phyloP scores from a whole-genome alignment of 208 protist species.

The Acanthamoeba healyi region DNA sequence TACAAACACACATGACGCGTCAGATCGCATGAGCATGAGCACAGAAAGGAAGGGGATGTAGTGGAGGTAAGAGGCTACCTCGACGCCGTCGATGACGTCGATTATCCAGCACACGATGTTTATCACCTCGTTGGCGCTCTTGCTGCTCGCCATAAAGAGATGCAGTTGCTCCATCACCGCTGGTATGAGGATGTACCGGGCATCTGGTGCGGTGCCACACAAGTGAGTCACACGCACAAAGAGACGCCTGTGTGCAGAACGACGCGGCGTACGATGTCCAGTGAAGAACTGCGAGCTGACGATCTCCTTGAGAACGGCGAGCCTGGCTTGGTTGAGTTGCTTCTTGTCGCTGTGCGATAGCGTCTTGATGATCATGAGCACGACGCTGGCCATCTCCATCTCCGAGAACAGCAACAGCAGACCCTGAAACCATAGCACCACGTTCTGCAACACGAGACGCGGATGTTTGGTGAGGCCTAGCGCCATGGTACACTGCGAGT shows the following conservation, averaged over 20 bases:
- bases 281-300: slow-evolving; percentile 29
- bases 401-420: slow-evolving; percentile 72
- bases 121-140: not conserved
- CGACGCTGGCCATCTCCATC: slow-evolving; percentile 61
- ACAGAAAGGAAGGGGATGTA: not conserved
- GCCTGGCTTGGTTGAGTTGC: slow-evolving; percentile 48
- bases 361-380: slow-evolving; percentile 40
- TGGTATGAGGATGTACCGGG: slow-evolving; percentile 22
- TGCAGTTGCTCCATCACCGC: slow-evolving; percentile 14
- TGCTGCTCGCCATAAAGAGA: not conserved
- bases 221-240: not conserved
- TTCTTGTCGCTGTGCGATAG: slow-evolving; percentile 70
- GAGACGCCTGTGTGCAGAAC: no score
- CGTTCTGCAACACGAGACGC: slow-evolving; percentile 23
- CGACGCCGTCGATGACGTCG: not conserved
- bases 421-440: slow-evolving; percentile 76
- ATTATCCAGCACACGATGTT: not conserved
- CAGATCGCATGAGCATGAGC: not conserved
- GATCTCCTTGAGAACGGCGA: slow-evolving; percentile 26
- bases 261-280: not conserved
- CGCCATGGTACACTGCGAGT: no score
- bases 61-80: not conserved
- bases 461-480: no score
- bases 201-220: not conserved
- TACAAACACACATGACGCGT: not conserved